Percentiles rank a stretch among this genome's conserved stretches.
Evolutionary conservation across 2,329 filamentous ascomycete genomes (phyloP).

Genomic region (Eutypa lata): DNA sequence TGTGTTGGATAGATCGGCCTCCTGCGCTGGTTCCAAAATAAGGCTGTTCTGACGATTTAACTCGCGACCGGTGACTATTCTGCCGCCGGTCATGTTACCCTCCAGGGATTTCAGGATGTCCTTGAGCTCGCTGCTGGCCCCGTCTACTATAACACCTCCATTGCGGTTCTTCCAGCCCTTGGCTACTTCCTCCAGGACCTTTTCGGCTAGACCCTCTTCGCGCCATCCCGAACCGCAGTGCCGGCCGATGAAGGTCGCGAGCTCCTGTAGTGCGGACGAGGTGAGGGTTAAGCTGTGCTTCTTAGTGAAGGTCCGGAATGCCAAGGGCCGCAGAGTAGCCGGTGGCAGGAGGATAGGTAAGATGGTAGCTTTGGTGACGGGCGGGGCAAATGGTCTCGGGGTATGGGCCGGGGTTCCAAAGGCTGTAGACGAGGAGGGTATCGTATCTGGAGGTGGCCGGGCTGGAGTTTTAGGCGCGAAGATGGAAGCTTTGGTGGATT

Average conservation of each 20-base stretch:
- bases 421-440: conserved; percentile 85
- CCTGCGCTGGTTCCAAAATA: conserved; percentile 54
- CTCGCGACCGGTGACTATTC: conserved; percentile 53
- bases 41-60: conserved; percentile 64
- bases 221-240: conserved; percentile 96
- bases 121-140: conserved; percentile 70
- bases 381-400: conserved; percentile 59
- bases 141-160: conserved; percentile 88
- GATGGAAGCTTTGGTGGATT: conserved; percentile 31
- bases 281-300: conserved; percentile 94
- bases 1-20: conserved; percentile 51
- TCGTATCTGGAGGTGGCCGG: conserved; percentile 49
- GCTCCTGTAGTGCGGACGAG: conserved; percentile 77
- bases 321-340: conserved; percentile 80
- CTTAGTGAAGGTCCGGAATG: conserved; percentile 94
- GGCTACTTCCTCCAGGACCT: conserved; percentile 86
- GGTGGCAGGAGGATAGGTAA: conserved; percentile 88
- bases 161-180: conserved; percentile 88
- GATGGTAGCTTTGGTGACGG: conserved; percentile 57
- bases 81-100: conserved; percentile 85
- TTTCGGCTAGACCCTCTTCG: conserved; percentile 89
- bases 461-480: conserved; percentile 35
- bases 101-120: conserved; percentile 81
- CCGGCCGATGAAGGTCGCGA: conserved; percentile 86
- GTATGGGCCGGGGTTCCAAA: conserved; percentile 86